Evolutionary conservation across 1,284 basidiomycete genomes (phyloP).

Genomic region (Mycosarcoma maydis): DNA sequence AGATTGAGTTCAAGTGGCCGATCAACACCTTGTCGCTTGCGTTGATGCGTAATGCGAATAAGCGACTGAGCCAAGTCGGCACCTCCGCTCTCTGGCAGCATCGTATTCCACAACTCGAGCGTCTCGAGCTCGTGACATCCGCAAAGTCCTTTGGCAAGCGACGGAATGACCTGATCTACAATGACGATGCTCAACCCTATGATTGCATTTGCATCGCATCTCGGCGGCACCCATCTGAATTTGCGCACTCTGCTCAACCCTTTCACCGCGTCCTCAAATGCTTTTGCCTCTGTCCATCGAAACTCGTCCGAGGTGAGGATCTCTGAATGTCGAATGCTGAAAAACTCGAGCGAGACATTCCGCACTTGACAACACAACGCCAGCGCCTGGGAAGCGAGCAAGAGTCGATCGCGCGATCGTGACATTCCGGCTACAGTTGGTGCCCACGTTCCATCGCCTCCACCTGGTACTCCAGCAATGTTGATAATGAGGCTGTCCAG

Average conservation of each 20-base stretch:
- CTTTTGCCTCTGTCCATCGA: conserved; percentile 6
- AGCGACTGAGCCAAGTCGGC: conserved; percentile 17
- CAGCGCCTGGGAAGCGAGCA: conserved; percentile 20
- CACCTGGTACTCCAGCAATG: conserved; percentile 37
- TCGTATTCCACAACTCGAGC: conserved; percentile 36
- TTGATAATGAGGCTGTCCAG: conserved; percentile 20
- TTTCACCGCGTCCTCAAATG: conserved; percentile 9
- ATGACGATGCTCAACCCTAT: conserved; percentile 38
- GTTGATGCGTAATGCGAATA: conserved; percentile 3
- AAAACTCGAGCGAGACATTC: conserved; percentile 31
- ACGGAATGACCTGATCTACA: conserved; percentile 22
- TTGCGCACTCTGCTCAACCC: background rate
- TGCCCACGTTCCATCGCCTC: conserved; percentile 8
- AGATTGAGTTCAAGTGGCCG: conserved; percentile 6
- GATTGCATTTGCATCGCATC: conserved; percentile 23
- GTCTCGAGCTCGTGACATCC: conserved; percentile 11
- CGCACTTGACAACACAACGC: conserved; percentile 4
- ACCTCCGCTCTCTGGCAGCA: conserved; percentile 21
- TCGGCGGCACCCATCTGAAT: conserved; percentile 30
- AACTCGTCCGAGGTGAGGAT: conserved; percentile 19
- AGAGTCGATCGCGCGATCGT: conserved; percentile 15
- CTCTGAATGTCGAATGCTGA: conserved; percentile 33
- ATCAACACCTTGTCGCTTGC: too few species aligned
- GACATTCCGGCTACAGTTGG: background rate
- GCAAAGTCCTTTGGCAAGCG: conserved; percentile 16